Percentiles rank a stretch among this genome's conserved stretches.
Evolutionary conservation across 73 alveolate genomes (phyloP).

Genomic region (Effrenium voratum): DNA sequence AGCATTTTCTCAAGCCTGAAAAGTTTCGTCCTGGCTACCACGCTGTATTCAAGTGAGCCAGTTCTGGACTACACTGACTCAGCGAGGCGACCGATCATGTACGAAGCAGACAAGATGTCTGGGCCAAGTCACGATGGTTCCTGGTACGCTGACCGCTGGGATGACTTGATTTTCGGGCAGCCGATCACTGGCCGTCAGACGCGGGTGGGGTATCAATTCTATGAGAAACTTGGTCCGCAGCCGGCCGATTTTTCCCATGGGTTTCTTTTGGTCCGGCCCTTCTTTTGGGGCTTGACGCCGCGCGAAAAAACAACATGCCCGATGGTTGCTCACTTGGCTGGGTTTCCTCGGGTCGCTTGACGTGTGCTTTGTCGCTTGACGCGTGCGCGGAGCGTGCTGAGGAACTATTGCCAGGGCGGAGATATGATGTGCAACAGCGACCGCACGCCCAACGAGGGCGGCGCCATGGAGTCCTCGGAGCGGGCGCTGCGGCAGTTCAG

Average conservation of each 20-base stretch:
- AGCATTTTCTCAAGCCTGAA: conserved; percentile 14
- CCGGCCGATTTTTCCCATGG: no score
- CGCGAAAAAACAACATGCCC: no score
- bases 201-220: conserved; percentile 67
- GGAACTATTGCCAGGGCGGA: background rate
- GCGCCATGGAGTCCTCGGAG: no score
- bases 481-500: no score
- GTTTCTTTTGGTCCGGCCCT: no score
- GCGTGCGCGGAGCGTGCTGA: background rate
- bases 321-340: no score
- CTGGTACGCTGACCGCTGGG: conserved; percentile 75
- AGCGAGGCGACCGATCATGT: conserved; percentile 37
- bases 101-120: conserved; percentile 69
- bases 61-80: conserved; percentile 50
- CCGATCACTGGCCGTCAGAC: background rate
- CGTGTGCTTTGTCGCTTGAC: background rate
- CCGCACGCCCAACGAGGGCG: conserved; percentile 27
- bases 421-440: conserved; percentile 11
- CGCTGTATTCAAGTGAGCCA: conserved; percentile 51
- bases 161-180: conserved; percentile 11
- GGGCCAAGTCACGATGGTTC: conserved; percentile 41
- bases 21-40: conserved; percentile 62
- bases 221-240: no score
- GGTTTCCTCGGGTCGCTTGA: background rate
- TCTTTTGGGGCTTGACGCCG: no score